phyloP scores from a whole-genome alignment of 1,284 basidiomycete genomes.

The Acaromyces ingoldii region DNA sequence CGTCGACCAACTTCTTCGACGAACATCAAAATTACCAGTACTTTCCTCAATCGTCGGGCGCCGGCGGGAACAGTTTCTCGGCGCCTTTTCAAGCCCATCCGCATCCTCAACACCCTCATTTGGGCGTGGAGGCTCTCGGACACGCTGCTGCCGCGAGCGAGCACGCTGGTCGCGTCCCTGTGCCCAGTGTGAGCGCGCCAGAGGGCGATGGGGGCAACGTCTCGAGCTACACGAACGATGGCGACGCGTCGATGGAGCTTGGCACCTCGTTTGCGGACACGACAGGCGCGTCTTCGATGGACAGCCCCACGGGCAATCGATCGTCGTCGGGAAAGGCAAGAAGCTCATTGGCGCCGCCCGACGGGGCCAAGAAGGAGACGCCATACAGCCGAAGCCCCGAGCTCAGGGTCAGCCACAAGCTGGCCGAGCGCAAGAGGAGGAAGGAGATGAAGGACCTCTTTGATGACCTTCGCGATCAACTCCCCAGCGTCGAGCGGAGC shows the following conservation, averaged over 20 bases:
- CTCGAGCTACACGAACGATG: not conserved
- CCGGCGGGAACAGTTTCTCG: not conserved
- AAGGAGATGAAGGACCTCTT: conserved; percentile 52
- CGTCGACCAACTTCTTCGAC: not conserved
- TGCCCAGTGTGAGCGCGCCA: conserved; percentile 14
- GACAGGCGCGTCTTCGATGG: not conserved
- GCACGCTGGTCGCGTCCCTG: conserved; percentile 33
- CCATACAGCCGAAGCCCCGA: conserved; percentile 47
- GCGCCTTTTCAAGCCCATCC: not conserved
- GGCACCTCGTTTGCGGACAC: not conserved
- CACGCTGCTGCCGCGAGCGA: conserved; percentile 35
- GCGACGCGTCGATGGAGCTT: not conserved
- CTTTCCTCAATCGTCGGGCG: not conserved
- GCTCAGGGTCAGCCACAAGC: conserved; percentile 47
- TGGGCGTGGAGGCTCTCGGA: conserved; percentile 30
- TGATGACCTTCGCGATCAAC: conserved; percentile 45
- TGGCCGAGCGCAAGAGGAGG: conserved; percentile 46
- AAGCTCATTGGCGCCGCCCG: not conserved
- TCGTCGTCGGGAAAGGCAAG: not conserved
- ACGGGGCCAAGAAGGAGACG: conserved; percentile 30
- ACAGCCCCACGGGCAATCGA: not conserved
- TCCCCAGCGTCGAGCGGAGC: conserved; percentile 40
- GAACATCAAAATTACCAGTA: not conserved
- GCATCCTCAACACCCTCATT: conserved; percentile 1
- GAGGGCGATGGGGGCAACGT: conserved; percentile 2